phyloP scores from a whole-genome alignment of 2,329 filamentous ascomycete species.

The Juglanconis oblonga region DNA sequence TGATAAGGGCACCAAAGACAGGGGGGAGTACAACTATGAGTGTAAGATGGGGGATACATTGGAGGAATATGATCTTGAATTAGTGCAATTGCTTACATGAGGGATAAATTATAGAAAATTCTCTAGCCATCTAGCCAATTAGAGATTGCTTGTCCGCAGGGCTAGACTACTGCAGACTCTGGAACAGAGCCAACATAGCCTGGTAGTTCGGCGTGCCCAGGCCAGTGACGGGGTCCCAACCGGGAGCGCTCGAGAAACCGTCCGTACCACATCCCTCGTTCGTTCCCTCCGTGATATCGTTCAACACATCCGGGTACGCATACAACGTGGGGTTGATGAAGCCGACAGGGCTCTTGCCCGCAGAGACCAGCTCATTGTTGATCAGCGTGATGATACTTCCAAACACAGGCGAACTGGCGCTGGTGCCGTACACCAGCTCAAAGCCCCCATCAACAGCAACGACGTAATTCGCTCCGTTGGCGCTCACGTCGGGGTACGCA shows the following conservation, averaged over 20 bases:
- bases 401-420: conserved; percentile 13
- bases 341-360: conserved; percentile 17
- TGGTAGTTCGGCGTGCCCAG: conserved; percentile 27
- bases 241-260: conserved; percentile 24
- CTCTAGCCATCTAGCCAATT: too few species aligned
- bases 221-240: conserved; percentile 28
- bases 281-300: conserved; percentile 25
- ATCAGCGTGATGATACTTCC: conserved; percentile 16
- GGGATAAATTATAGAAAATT: too few species aligned
- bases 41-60: too few species aligned
- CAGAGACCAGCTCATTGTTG: conserved; percentile 13
- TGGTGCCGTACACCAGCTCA: conserved; percentile 14
- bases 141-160: neutral
- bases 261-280: conserved; percentile 27
- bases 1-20: too few species aligned
- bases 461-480: conserved; percentile 16
- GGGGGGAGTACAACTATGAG: too few species aligned
- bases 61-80: too few species aligned
- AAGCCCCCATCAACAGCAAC: conserved; percentile 14
- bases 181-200: conserved; percentile 23
- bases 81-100: too few species aligned
- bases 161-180: conserved; percentile 20
- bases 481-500: conserved; percentile 16
- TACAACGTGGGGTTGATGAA: conserved; percentile 17
- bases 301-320: conserved; percentile 16